Percentiles rank a stretch among this genome's conserved stretches.
These are phyloP conservation scores for Metroxylon sagu DNA, from an alignment of 176 grass and related monocot genomes.

Conservation along the genomic window DNA sequence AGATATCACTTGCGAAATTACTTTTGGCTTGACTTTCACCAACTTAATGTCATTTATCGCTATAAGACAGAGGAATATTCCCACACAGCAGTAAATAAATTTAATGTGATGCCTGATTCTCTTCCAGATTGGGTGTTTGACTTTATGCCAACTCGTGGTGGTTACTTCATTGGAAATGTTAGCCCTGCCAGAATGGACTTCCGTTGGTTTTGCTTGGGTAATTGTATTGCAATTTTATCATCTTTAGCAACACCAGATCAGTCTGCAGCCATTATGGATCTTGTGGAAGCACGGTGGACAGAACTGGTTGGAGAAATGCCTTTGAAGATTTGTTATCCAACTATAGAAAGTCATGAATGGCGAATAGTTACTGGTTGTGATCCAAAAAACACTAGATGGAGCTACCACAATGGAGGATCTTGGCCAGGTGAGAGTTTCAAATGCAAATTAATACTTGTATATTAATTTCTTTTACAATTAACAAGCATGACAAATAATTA, in stretches of 20 bases:
- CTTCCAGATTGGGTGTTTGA: constrained; percentile 45
- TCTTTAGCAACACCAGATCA: constrained; percentile 43
- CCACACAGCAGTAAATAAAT: constrained; percentile 35
- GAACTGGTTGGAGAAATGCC: constrained; percentile 38
- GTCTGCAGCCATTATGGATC: constrained; percentile 33
- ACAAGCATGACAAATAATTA: no score
- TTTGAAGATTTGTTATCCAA: constrained; percentile 30
- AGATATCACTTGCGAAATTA: constrained; percentile 45
- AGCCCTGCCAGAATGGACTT: constrained; percentile 43
- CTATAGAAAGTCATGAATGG: constrained; percentile 41
- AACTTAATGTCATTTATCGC: constrained; percentile 42
- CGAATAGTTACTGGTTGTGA: constrained; percentile 38
- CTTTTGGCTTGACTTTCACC: constrained; percentile 48
- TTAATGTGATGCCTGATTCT: constrained; percentile 40
- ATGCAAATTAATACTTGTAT: no score
- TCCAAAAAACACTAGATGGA: constrained; percentile 42
- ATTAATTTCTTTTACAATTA: no score
- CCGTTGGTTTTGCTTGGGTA: constrained; percentile 37
- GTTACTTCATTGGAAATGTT: constrained; percentile 42
- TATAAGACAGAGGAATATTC: constrained; percentile 50
- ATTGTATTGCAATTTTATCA: constrained; percentile 31
- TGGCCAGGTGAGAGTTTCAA: constrained; percentile 28
- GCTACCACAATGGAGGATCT: constrained; percentile 47
- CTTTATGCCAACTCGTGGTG: constrained; percentile 30
- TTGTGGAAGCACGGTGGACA: constrained; percentile 34